Conservation (phyloP, 2,329 filamentous ascomycete species). For the Colletotrichum camelliae region DNA sequence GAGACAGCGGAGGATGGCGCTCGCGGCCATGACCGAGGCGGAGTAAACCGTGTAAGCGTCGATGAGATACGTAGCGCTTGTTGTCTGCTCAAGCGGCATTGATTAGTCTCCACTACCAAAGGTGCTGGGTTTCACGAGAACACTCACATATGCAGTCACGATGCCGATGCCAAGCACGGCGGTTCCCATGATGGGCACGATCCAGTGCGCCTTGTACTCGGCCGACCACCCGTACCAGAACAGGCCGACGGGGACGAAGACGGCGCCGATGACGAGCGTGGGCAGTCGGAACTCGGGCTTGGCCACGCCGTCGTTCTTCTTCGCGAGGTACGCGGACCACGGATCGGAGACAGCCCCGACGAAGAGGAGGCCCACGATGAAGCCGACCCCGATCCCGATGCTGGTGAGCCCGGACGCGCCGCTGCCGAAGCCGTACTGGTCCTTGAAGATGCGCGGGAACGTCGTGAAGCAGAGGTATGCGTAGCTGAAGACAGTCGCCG, state of each 20-base stretch:
- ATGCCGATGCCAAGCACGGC: constrained; percentile 52
- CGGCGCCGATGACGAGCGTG: constrained; percentile 21
- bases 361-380: neutral
- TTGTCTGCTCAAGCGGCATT: neutral
- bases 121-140: neutral
- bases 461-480: constrained; percentile 45
- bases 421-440: constrained; percentile 35
- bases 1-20: constrained; percentile 57
- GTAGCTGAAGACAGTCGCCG: constrained; percentile 39
- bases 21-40: constrained; percentile 69
- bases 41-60: constrained; percentile 62
- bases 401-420: constrained; percentile 42
- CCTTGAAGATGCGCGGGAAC: constrained; percentile 41
- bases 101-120: neutral
- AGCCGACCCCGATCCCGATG: constrained; percentile 52
- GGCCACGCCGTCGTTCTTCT: constrained; percentile 20
- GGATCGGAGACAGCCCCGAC: constrained; percentile 21
- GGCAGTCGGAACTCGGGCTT: constrained; percentile 28
- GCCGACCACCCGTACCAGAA: constrained; percentile 66
- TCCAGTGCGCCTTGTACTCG: constrained; percentile 58
- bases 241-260: constrained; percentile 45
- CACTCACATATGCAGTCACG: neutral
- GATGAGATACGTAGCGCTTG: constrained; percentile 51
- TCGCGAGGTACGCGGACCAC: constrained; percentile 8
- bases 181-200: constrained; percentile 64